Conservation (phyloP, 257 asterid species). For the Solanum bulbocastanum region DNA sequence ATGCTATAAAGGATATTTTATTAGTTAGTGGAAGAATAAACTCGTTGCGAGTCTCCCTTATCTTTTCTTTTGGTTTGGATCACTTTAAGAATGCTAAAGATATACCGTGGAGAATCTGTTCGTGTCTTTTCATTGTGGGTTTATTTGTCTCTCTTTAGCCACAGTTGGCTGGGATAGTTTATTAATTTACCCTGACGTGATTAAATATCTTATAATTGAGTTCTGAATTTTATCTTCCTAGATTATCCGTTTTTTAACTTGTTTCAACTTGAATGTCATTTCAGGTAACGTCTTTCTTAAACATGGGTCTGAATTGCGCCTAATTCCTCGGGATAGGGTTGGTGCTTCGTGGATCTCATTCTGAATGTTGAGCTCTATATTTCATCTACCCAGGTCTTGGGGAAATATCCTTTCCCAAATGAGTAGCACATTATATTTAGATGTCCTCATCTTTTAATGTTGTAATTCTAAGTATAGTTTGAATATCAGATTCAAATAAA, state of each 20-base stretch:
- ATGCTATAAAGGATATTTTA: background rate
- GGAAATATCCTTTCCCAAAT: background rate
- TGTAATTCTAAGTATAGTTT: background rate
- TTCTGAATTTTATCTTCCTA: background rate
- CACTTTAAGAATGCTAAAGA: background rate
- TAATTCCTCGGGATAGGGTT: slow-evolving; percentile 88
- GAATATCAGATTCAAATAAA: background rate
- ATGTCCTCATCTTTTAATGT: background rate
- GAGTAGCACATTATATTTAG: background rate
- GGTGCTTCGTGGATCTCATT: slow-evolving; percentile 25
- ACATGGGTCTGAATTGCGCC: slow-evolving; percentile 79
- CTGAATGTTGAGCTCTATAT: background rate
- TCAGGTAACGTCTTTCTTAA: slow-evolving; percentile 87
- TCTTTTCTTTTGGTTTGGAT: background rate
- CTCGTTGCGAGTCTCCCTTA: background rate
- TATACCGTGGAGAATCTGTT: background rate
- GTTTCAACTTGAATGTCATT: background rate
- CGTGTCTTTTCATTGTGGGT: background rate
- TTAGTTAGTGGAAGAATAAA: background rate
- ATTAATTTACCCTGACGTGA: background rate
- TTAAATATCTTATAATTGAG: background rate
- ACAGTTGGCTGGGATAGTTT: background rate
- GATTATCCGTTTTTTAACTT: background rate
- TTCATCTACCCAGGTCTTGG: background rate
- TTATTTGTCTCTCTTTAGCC: background rate